Conservation (phyloP, 495 filamentous ascomycete genomes). For the Neurospora sublineolata region DNA sequence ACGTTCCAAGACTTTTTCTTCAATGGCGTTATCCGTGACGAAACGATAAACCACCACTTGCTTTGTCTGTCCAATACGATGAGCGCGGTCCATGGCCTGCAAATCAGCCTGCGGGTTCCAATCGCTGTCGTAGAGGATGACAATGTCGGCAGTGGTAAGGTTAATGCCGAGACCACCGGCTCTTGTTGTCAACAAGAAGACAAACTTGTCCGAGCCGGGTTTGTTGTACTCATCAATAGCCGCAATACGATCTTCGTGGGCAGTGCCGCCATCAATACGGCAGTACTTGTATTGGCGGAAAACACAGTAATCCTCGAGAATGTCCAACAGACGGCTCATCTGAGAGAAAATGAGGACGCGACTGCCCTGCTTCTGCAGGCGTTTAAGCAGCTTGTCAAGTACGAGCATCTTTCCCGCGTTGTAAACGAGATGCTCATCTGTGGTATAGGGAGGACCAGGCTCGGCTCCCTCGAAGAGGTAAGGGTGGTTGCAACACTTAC, state of each 20-base stretch:
- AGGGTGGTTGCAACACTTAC: slow-evolving; percentile 98
- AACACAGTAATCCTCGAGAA: slow-evolving; percentile 96
- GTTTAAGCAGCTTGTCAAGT: slow-evolving; percentile 79
- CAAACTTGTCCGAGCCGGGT: slow-evolving; percentile 86
- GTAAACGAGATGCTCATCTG: slow-evolving; percentile 87
- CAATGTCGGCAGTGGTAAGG: slow-evolving; percentile 88
- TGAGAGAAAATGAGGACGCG: slow-evolving; percentile 97
- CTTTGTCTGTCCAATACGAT: slow-evolving; percentile 97
- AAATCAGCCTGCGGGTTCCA: slow-evolving; percentile 99
- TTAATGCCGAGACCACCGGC: slow-evolving; percentile 98
- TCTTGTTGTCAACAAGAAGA: slow-evolving; percentile 94
- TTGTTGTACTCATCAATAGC: slow-evolving; percentile 99
- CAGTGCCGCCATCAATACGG: slow-evolving; percentile 93
- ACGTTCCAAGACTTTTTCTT: slow-evolving; percentile 95
- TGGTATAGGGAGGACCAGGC: slow-evolving; percentile 94
- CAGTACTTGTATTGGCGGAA: slow-evolving; percentile 92
- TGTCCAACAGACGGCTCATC: slow-evolving; percentile 95
- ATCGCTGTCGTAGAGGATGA: slow-evolving; percentile 96
- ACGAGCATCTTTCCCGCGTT: slow-evolving; percentile 98
- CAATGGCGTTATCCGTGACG: slow-evolving; percentile 94
- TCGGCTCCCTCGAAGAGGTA: slow-evolving; percentile 98
- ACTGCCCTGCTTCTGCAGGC: slow-evolving; percentile 75
- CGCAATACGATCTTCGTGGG: slow-evolving; percentile 93
- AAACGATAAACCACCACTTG: slow-evolving; percentile 95
- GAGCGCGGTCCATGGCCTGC: slow-evolving; percentile 96